phyloP scores from a whole-genome alignment of 768 basidiomycete genomes.

The Omphalotus guepiniiformis region DNA sequence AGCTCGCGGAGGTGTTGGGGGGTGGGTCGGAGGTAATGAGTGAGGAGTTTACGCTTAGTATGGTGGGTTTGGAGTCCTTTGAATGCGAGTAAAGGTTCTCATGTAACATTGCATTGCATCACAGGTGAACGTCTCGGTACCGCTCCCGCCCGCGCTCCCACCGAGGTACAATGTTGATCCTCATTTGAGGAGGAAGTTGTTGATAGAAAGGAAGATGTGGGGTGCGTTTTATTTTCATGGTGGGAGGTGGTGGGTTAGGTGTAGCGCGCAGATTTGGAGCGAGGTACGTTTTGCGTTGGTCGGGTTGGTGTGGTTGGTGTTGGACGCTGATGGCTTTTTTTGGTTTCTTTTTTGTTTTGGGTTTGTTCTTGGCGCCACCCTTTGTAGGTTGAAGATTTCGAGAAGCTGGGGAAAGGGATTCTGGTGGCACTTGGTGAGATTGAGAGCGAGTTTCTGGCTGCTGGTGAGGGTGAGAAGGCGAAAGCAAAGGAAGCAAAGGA shows the following conservation, averaged over 20 bases:
- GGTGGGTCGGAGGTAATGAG: constrained; percentile 67
- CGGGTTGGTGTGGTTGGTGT: no score
- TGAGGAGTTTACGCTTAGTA: constrained; percentile 54
- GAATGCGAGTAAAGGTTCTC: neutral
- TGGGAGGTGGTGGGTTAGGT: constrained; percentile 35
- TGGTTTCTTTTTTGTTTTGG: no score
- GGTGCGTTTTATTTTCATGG: constrained; percentile 31
- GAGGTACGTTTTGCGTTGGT: no score
- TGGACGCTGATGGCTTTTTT: no score
- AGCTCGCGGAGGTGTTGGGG: constrained; percentile 54
- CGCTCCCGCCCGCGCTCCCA: constrained; percentile 22
- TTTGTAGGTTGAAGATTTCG: constrained; percentile 17
- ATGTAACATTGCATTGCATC: neutral
- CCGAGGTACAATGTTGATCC: constrained; percentile 16
- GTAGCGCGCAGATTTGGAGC: constrained; percentile 38
- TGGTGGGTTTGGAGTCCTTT: constrained; percentile 41
- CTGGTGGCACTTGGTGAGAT: no score
- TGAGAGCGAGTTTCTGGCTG: no score
- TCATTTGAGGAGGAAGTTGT: constrained; percentile 24
- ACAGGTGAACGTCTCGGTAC: constrained; percentile 35
- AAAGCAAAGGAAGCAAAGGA: no score
- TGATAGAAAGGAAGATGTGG: constrained; percentile 27
- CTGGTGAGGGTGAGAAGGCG: no score
- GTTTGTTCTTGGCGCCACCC: no score
- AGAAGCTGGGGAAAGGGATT: constrained; percentile 11